Evolutionary conservation across 495 filamentous ascomycete genomes (phyloP).

Genomic region (Tuber indicum): DNA sequence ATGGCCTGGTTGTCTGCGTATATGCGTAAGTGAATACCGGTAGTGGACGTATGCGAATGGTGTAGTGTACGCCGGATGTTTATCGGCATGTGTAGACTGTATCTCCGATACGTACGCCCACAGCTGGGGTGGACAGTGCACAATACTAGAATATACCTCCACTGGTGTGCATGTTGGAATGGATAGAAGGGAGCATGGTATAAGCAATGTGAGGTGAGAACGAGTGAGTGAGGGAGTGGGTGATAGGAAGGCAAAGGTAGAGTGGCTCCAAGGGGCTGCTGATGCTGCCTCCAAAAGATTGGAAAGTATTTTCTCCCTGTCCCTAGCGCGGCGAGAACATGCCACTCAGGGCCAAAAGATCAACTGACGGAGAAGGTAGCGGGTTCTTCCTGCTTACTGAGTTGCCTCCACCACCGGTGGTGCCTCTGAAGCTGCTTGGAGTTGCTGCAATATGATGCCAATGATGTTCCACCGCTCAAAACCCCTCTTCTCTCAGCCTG

Average conservation of each 20-base stretch:
- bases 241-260: neutral
- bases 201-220: neutral
- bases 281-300: neutral
- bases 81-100: neutral
- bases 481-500: neutral
- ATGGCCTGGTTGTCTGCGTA: neutral
- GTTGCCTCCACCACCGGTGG: neutral
- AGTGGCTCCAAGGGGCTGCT: neutral
- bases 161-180: neutral
- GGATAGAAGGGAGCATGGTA: neutral
- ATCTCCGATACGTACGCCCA: neutral
- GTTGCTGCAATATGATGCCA: neutral
- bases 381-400: neutral
- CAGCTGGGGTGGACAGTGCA: conserved; percentile 2
- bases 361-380: neutral
- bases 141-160: neutral
- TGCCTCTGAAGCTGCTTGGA: conserved; percentile 1
- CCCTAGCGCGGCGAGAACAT: conserved; percentile 2
- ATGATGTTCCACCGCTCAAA: neutral
- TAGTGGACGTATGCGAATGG: conserved; percentile 1
- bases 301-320: neutral
- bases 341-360: neutral
- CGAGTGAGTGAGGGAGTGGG: neutral
- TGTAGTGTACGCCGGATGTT: neutral
- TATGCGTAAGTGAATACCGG: conserved; percentile 1